These are phyloP conservation scores for Asterophora lycoperdoides DNA, from an alignment of 768 basidiomycete genomes.

Conservation along the genomic window DNA sequence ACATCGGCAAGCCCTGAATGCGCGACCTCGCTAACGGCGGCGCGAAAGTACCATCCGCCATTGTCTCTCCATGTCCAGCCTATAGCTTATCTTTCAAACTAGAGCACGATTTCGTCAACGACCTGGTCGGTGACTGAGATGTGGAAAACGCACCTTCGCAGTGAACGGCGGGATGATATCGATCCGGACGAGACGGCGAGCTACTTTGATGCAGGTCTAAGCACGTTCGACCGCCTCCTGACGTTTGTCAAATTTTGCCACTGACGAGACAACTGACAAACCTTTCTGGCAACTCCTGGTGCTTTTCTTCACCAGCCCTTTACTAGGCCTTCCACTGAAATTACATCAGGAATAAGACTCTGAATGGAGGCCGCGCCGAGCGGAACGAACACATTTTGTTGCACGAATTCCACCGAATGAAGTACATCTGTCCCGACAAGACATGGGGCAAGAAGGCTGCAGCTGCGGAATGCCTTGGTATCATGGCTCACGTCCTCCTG, in stretches of 20 bases:
- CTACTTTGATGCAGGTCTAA: constrained; percentile 82
- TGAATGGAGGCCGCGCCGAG: constrained; percentile 96
- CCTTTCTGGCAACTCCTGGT: constrained; percentile 97
- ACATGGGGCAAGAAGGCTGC: constrained; percentile 71
- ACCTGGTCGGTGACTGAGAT: constrained; percentile 99
- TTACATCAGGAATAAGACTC: constrained; percentile 80
- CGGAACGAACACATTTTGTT: constrained; percentile 98
- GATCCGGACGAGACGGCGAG: constrained; percentile 92
- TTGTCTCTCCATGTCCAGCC: background rate
- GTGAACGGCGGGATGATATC: constrained; percentile 87
- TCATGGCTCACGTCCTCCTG: constrained; percentile 1
- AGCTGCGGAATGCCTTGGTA: constrained; percentile 86
- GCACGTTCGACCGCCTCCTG: constrained; percentile 70
- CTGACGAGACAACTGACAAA: constrained; percentile 92
- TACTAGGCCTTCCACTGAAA: background rate
- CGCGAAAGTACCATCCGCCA: constrained; percentile 61
- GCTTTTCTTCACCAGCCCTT: background rate
- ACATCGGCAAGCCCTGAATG: constrained; percentile 71
- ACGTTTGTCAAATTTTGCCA: constrained; percentile 93
- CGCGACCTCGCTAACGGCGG: constrained; percentile 95
- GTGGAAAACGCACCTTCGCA: constrained; percentile 85
- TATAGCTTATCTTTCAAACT: constrained; percentile 1
- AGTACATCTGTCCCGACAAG: constrained; percentile 97
- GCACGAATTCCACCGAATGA: constrained; percentile 94
- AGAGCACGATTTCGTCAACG: constrained; percentile 96